Base-by-base conservation (phyloP, 2,329 filamentous ascomycete species). In the Alternaria novae-zelandiae region DNA sequence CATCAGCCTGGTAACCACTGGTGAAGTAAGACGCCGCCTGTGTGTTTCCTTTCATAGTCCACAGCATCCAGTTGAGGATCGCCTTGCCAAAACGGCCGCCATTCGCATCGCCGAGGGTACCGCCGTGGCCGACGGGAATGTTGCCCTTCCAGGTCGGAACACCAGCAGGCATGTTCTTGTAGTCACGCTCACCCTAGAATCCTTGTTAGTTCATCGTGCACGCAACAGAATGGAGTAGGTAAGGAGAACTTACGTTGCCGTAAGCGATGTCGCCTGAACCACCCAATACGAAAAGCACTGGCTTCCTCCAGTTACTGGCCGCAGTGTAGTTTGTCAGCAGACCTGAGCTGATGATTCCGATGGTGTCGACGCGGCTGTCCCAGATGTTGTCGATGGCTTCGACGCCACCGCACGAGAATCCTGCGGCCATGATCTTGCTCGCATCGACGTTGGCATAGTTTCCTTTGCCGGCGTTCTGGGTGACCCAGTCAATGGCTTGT, bases 141-240 rank as follows among this genome's bases (percentile, higher is more conserved):
- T 72, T 72, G 2, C 70, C 70, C 25, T 71, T 72, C 69, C 67
- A 72, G 0, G 54, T 36, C 1, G 69, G 70, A 5, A 59, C 57
- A 13, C 63, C 65, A 5, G 57, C 28, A 1, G 65, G 53, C 11
- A 72, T 44, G 23, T 63, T 65, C 15, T 54, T 64, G 57, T 63
- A 72, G 55, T 72, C 70, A 20, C 70, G 62, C 36, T 69, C 66
- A 11, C 67, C 70, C 58, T 72, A 21, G 3, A 12, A 3, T 11
- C 11, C 9, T 15, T 13, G 26, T 58, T 13, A 64, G 51, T 12
- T 23, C 28, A 12, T 23, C 3, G 5, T n/a, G 13, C 20, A 10
- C 13, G 4, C 12, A 25, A 21, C 17, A 23, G 3, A 28, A 41
- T 6, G 23, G 11, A 44, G 17, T 4, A 15, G 11, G 23, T 8